These are phyloP conservation scores for Globisporangium ultimum DNA, from an alignment of 352 stramenopile species.

Conservation along the genomic window DNA sequence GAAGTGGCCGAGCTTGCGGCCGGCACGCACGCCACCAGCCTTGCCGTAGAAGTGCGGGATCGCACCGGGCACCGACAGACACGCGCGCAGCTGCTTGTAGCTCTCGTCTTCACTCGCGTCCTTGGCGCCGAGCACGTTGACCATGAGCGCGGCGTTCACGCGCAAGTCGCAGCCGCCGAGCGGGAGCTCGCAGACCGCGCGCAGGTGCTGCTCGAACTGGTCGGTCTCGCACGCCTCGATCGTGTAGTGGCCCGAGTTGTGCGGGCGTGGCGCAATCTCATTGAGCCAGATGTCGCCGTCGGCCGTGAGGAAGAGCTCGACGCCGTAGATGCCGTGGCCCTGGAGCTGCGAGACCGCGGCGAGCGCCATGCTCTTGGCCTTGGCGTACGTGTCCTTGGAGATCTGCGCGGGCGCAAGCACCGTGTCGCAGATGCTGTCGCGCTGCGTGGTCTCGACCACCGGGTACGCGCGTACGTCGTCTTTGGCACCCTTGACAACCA, in stretches of 20 bases:
- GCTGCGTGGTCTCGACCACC: slow-evolving; percentile 96
- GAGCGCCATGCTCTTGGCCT: slow-evolving; percentile 57
- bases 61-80: slow-evolving; percentile 74
- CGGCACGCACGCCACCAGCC: slow-evolving; percentile 66
- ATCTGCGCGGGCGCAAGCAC: slow-evolving; percentile 91
- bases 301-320: slow-evolving; percentile 96
- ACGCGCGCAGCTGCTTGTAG: slow-evolving; percentile 58
- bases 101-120: slow-evolving; percentile 80
- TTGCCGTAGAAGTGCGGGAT: slow-evolving; percentile 98
- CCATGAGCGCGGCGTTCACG: slow-evolving; percentile 89
- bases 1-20: slow-evolving; percentile 97
- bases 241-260: slow-evolving; percentile 99
- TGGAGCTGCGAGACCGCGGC: slow-evolving; percentile 74
- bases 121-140: slow-evolving; percentile 86
- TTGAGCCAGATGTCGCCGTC: slow-evolving; percentile 92
- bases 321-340: slow-evolving; percentile 93
- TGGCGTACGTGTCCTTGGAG: slow-evolving; percentile 25
- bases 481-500: slow-evolving; percentile 90
- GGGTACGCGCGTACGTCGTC: slow-evolving; percentile 90
- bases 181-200: slow-evolving; percentile 92
- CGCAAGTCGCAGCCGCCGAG: slow-evolving; percentile 91
- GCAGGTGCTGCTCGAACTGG: slow-evolving; percentile 99
- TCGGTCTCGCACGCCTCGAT: slow-evolving; percentile 97
- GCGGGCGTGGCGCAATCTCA: slow-evolving; percentile 95
- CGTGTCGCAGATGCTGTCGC: slow-evolving; percentile 97